Conservation (phyloP, 2,329 filamentous ascomycete genomes). For the Fusarium keratoplasticum region DNA sequence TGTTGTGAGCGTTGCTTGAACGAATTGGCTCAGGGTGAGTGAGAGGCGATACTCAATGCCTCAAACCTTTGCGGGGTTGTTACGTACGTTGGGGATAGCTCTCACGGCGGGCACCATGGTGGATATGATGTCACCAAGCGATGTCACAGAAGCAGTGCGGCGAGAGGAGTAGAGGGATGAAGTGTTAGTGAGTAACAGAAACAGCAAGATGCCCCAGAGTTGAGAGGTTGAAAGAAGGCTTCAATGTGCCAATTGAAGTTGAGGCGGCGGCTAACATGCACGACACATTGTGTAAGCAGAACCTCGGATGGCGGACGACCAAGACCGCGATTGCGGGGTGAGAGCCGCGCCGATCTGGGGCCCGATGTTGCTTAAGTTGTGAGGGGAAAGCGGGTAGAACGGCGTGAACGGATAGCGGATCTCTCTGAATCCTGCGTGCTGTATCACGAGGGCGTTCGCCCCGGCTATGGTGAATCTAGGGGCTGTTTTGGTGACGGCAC, state of each 20-base stretch:
- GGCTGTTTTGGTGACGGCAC: background rate
- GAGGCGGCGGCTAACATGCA: slow-evolving; percentile 22
- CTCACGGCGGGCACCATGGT: slow-evolving; percentile 47
- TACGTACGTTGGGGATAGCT: slow-evolving; percentile 50
- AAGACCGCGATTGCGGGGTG: slow-evolving; percentile 39
- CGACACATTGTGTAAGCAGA: slow-evolving; percentile 11
- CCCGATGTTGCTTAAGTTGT: slow-evolving; percentile 26
- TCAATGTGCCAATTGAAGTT: slow-evolving; percentile 9
- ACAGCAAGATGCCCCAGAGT: background rate
- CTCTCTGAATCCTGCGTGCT: slow-evolving; percentile 1
- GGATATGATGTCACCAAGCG: slow-evolving; percentile 14
- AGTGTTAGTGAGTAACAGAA: background rate
- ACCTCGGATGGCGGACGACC: slow-evolving; percentile 36
- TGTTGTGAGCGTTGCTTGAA: slow-evolving; percentile 5
- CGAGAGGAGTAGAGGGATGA: background rate
- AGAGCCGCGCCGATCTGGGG: slow-evolving; percentile 26
- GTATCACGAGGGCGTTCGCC: background rate
- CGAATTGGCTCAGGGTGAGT: background rate
- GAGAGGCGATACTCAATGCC: background rate
- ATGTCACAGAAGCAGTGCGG: background rate
- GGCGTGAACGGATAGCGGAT: slow-evolving; percentile 5
- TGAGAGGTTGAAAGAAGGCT: slow-evolving; percentile 6
- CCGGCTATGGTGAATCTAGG: background rate
- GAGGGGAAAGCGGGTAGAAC: slow-evolving; percentile 33
- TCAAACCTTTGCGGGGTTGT: background rate